Conservation (phyloP, 176 grass and related monocot genomes). For the Juncus inflexus region DNA sequence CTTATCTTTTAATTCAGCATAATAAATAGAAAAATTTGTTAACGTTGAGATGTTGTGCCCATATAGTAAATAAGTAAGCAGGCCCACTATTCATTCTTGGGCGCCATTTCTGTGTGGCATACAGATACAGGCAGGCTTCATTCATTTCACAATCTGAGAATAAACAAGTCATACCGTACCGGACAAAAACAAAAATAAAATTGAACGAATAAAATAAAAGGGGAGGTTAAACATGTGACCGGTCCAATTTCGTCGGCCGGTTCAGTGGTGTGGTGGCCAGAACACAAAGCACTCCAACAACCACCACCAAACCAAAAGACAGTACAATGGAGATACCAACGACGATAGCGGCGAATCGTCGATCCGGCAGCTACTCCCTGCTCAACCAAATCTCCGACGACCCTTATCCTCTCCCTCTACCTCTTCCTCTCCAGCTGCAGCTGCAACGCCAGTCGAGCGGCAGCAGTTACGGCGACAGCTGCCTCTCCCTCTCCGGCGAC, state of each 20-base stretch:
- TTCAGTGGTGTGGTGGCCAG: not conserved
- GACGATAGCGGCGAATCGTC: conserved; percentile 9
- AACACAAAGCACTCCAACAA: not conserved
- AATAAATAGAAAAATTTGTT: too few relatives aligned
- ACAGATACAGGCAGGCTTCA: too few relatives aligned
- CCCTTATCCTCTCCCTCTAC: conserved; percentile 42
- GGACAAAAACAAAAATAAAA: too few relatives aligned
- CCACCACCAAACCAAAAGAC: not conserved
- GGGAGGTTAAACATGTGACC: not conserved
- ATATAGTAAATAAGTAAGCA: too few relatives aligned
- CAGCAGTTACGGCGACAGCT: conserved; percentile 92
- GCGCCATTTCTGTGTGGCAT: too few relatives aligned
- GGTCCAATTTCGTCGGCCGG: not conserved
- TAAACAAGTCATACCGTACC: too few relatives aligned
- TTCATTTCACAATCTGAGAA: too few relatives aligned
- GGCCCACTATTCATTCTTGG: too few relatives aligned
- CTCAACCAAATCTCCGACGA: conserved; percentile 12
- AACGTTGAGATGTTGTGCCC: too few relatives aligned
- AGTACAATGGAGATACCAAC: not conserved
- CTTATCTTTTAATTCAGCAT: too few relatives aligned
- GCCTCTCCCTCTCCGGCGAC: conserved; percentile 64
- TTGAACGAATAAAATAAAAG: too few relatives aligned
- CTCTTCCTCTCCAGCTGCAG: conserved; percentile 54
- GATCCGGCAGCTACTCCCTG: conserved; percentile 5
- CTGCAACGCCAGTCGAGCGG: conserved; percentile 91